Evolutionary conservation across 108 stramenopile genomes (phyloP), one percentile per base, ranked within the genome.

Genomic region (Phaeodactylum tricornutum): DNA sequence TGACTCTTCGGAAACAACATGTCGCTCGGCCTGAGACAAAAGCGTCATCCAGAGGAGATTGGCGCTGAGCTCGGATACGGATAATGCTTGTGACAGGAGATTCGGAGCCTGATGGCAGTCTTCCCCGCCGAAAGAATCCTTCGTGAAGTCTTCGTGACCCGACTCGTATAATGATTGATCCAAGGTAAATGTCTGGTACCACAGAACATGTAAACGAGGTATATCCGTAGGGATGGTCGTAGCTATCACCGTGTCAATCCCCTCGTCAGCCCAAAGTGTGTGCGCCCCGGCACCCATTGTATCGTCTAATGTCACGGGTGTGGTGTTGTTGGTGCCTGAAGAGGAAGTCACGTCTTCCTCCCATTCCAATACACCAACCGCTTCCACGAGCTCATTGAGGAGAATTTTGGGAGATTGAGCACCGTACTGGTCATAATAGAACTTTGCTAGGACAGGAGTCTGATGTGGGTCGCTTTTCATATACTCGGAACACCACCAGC

Each of bases 341-440:
- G n/a, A n/a, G n/a, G n/a, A n/a, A n/a, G n/a, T n/a, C n/a, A 40
- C 38, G 9, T 45, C 44, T n/a, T 45, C 20, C 27, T 16, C n/a
- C 9, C 7, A 7, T 9, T 50, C 48, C 20, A 74, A 14, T 14
- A 73, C 46, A 6, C 78, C 78, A 30, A 74, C 50, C 17, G 64
- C 23, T 55, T 74, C 69, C 8, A 79, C 78, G 3, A 79, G 11
- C 27, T 75, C 70, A 38, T 79, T 79, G 15, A 79, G 51, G 15
- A 29, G 42, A 2, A 79, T 31, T 20, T 31, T 30, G 2, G 42
- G 17, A 29, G 22, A 46, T 16, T 36, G 17, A n/a, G 29, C 9
- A 6, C 15, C 3, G 7, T 45, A 64, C 24, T 64, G 48, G 31
- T 71, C 70, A 30, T 77, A 77, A 34, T 66, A 77, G 11, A 77